Percentiles rank a stretch among this genome's conserved stretches.
Conservation (phyloP, 176 grass and related monocot genomes). For the Triticum turgidum region DNA sequence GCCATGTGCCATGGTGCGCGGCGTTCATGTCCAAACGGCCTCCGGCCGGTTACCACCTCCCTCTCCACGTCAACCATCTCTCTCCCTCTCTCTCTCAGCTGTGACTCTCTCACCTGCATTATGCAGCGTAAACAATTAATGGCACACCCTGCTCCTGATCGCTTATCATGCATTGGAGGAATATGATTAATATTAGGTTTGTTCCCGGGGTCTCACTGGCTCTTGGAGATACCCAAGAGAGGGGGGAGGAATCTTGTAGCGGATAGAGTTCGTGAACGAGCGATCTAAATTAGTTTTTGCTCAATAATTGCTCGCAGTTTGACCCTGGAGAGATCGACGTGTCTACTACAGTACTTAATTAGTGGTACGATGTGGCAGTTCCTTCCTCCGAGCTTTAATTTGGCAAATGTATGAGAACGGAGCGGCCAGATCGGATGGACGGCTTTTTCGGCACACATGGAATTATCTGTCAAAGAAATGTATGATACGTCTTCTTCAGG, state of each 20-base stretch:
- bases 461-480: neutral
- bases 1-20: neutral
- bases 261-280: constrained; percentile 45
- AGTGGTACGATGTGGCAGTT: neutral
- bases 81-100: neutral
- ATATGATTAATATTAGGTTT: neutral
- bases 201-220: constrained; percentile 23
- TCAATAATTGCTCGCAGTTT: constrained; percentile 43
- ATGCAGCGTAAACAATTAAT: constrained; percentile 29
- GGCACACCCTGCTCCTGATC: neutral
- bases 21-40: neutral
- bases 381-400: neutral
- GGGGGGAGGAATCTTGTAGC: constrained; percentile 35
- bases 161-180: constrained; percentile 31
- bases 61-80: neutral
- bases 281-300: neutral
- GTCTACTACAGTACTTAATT: neutral
- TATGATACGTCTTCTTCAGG: neutral
- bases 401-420: neutral
- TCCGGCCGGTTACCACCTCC: neutral
- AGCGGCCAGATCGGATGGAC: neutral
- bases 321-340: constrained; percentile 24
- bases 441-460: neutral
- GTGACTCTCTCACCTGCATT: constrained; percentile 19
- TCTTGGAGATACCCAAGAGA: constrained; percentile 55